phyloP scores from a whole-genome alignment of 139 green algal genomes.

The Volvox reticuliferus region DNA sequence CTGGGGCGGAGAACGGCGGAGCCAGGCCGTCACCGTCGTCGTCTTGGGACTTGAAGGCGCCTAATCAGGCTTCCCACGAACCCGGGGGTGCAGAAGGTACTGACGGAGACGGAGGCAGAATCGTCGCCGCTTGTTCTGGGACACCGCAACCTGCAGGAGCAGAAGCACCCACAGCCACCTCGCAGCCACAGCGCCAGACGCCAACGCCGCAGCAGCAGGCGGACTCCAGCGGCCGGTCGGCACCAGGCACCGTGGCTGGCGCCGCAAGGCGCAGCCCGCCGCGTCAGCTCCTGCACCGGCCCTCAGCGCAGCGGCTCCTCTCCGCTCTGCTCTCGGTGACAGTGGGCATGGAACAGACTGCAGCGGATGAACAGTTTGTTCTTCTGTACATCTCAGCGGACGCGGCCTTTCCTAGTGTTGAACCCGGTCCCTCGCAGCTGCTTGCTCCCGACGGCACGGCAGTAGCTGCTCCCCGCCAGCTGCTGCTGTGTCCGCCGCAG shows the following conservation, averaged over 20 bases:
- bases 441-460: too few relatives aligned
- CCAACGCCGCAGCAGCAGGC: background rate
- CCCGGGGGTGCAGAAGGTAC: too few relatives aligned
- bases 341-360: background rate
- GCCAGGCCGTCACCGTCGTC: too few relatives aligned
- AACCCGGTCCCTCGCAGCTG: background rate
- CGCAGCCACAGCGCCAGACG: background rate
- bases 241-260: background rate
- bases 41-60: too few relatives aligned
- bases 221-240: background rate
- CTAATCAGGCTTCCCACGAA: too few relatives aligned
- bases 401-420: background rate
- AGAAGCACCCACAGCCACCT: background rate
- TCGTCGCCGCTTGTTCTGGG: too few relatives aligned
- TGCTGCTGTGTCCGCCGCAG: constrained; percentile 1
- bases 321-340: constrained; percentile 66
- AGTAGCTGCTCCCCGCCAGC: background rate
- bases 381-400: constrained; percentile 36
- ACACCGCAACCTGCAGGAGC: background rate
- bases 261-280: constrained; percentile 57
- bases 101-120: too few relatives aligned
- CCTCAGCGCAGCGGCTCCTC: constrained; percentile 68
- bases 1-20: too few relatives aligned
- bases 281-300: constrained; percentile 73
- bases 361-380: constrained; percentile 26